Base-by-base conservation (phyloP, 441 rosid genomes). In the Mallotus repandus region DNA sequence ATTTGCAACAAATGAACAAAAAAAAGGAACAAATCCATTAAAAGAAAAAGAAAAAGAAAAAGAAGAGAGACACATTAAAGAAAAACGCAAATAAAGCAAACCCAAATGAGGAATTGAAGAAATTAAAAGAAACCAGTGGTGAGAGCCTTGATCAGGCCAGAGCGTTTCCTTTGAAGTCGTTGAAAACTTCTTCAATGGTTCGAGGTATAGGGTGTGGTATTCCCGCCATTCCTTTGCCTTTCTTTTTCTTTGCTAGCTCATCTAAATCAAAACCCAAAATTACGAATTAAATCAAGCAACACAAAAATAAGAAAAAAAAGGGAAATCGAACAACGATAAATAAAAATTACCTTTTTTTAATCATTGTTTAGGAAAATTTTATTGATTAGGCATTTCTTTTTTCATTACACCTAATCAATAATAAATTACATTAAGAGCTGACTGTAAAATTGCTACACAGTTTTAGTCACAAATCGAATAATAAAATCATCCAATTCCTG, bases 111-210 rank as follows among this genome's bases (percentile, higher is more conserved):
- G 1, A 74, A 55, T 45, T 29, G 49, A 3, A 11, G 0, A 50
- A 19, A 67, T 10, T 55, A 16, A 72, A 56, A 19, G 10, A 4
- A 3, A 95, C 99, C 96, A 56, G 83, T 52, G 32, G 97, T 89
- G 74, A 95, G 96, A 82, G 99, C 98, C 76, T 89, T 95, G 79
- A 95, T 89, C 76, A 95, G 87, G 76, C 94, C 98, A 76, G 94
- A 79, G 52, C 98, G 97, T 68, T 80, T 73, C 97, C 99, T 77
- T 85, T 92, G 81, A 91, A 94, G 81, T 94, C 98, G 80, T 82
- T 79, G 84, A 91, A 93, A 75, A 95, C 98, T 77, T 95, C 98
- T 57, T 93, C 98, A 7, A 91, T 98, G 53, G 99, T 93, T 69
- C 98, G 83, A 41, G 96, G 96, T 65, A 85, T 80, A 16, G 98